phyloP scores from a whole-genome alignment of 2,329 filamentous ascomycete genomes.

The Pezicula radicicola region DNA sequence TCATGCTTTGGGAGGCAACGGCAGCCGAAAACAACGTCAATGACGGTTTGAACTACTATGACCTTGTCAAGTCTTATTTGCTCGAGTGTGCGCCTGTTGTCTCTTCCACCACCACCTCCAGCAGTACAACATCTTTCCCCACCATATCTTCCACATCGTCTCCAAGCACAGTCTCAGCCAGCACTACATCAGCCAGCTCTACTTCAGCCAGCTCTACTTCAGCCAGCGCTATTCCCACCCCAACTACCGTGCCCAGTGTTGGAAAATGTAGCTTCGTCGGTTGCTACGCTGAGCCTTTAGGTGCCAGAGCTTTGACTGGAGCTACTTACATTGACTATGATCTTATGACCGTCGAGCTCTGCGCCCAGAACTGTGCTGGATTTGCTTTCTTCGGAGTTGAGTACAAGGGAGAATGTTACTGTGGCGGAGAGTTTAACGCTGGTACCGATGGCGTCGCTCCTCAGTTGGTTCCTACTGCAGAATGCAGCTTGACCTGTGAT shows the following conservation, averaged over 20 bases:
- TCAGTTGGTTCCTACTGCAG: not conserved
- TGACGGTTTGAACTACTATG: conserved; percentile 10
- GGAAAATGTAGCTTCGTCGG: conserved; percentile 21
- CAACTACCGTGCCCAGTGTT: conserved; percentile 13
- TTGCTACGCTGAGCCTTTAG: conserved; percentile 18
- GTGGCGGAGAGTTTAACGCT: not conserved
- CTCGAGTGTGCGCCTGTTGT: not conserved
- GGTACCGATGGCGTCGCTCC: not conserved
- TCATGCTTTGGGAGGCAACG: conserved; percentile 31
- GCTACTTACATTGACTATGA: conserved; percentile 17
- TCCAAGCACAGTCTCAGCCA: not conserved
- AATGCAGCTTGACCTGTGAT: not conserved
- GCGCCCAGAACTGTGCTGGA: conserved; percentile 23
- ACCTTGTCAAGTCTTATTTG: conserved; percentile 17
- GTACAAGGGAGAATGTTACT: conserved; percentile 33
- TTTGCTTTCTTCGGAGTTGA: conserved; percentile 36
- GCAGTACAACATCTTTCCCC: conserved; percentile 1
- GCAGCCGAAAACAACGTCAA: conserved; percentile 15
- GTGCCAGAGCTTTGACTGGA: conserved; percentile 14
- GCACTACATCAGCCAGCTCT: conserved; percentile 3
- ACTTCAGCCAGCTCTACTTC: conserved; percentile 10
- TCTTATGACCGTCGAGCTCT: conserved; percentile 30
- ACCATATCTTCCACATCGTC: not conserved
- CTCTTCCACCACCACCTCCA: conserved; percentile 2
- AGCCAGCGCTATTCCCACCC: conserved; percentile 11